These are phyloP conservation scores for Euphrasia arctica DNA, from an alignment of 305 asterid species.

Conservation along the genomic window DNA sequence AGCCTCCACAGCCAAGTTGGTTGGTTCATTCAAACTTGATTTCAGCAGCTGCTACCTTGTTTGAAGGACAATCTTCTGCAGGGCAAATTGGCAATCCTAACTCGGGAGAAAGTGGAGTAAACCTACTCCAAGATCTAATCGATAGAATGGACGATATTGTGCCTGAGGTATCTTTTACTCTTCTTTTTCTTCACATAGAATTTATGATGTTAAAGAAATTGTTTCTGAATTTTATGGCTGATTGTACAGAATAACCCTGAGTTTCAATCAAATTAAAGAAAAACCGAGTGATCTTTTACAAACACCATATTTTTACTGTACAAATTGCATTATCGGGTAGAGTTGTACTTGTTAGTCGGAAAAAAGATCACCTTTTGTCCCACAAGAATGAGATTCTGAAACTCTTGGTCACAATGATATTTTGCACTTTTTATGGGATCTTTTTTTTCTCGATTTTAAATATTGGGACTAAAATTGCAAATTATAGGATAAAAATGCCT, in stretches of 20 bases:
- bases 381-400: too few relatives aligned
- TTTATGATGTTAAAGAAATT: not conserved
- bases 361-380: not conserved
- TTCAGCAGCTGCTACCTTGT: conserved; percentile 69
- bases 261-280: not conserved
- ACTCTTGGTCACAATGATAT: too few relatives aligned
- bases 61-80: conserved; percentile 61
- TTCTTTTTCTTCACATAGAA: not conserved
- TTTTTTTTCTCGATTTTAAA: too few relatives aligned
- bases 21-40: conserved; percentile 60
- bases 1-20: conserved; percentile 94
- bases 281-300: not conserved
- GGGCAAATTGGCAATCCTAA: conserved; percentile 33
- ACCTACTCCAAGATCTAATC: conserved; percentile 46
- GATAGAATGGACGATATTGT: conserved; percentile 60
- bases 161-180: conserved; percentile 56
- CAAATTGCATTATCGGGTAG: not conserved
- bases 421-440: too few relatives aligned
- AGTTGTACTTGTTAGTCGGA: not conserved
- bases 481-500: too few relatives aligned
- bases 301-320: not conserved
- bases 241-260: not conserved
- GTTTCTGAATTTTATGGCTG: conserved; percentile 1
- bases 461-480: too few relatives aligned
- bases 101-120: conserved; percentile 37